These are phyloP conservation scores for Podaxis sp. DNA, from an alignment of 768 basidiomycete species.

Conservation along the genomic window DNA sequence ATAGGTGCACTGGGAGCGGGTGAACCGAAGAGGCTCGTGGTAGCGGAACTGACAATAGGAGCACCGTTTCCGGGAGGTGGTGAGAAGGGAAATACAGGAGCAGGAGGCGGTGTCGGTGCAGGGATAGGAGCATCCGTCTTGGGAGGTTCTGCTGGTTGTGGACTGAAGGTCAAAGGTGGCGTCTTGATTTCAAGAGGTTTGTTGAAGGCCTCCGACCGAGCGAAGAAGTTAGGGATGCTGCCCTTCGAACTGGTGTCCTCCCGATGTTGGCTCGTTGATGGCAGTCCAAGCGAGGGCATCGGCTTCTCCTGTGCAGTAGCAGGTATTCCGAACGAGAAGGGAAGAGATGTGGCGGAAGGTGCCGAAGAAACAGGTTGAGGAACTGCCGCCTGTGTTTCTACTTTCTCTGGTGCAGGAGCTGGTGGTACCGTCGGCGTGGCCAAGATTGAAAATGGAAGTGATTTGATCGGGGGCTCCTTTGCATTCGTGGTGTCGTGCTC, in stretches of 20 bases:
- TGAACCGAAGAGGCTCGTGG: conserved; percentile 12
- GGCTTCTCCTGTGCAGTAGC: conserved; percentile 2
- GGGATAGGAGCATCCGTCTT: conserved; percentile 13
- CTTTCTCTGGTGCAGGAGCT: conserved; percentile 7
- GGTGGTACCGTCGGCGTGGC: conserved; percentile 1
- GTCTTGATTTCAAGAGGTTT: conserved; percentile 30
- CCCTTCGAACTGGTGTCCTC: conserved; percentile 12
- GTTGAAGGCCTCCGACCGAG: conserved; percentile 41
- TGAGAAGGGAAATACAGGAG: conserved; percentile 1
- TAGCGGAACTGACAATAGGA: not conserved
- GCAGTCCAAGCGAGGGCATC: conserved; percentile 12
- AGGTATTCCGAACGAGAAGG: conserved; percentile 2
- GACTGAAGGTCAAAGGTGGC: conserved; percentile 20
- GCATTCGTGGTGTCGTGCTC: conserved; percentile 37
- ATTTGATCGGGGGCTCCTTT: conserved; percentile 63
- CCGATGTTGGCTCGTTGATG: not conserved
- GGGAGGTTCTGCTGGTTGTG: conserved; percentile 12
- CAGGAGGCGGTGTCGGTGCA: conserved; percentile 6
- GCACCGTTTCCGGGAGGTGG: conserved; percentile 14
- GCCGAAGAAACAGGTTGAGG: not conserved
- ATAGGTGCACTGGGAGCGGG: conserved; percentile 22
- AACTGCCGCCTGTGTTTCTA: not conserved
- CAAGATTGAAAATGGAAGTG: conserved; percentile 60
- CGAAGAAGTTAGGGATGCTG: conserved; percentile 62
- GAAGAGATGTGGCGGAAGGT: conserved; percentile 1